Conservation (phyloP, 768 basidiomycete species). For the Lactifluus pinguis region DNA sequence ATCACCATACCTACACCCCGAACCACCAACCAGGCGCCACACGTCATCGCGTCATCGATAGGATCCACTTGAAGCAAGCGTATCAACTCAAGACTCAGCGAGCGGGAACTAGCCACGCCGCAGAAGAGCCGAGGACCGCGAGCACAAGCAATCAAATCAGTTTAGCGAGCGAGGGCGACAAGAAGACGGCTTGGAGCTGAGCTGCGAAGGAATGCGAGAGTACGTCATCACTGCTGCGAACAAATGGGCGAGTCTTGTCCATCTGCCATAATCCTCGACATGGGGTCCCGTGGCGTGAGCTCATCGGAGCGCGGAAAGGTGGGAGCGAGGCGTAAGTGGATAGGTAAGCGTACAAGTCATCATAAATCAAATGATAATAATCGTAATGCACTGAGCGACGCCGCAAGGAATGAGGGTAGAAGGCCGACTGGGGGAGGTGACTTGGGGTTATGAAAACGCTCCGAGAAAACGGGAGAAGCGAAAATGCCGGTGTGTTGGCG, state of each 20-base stretch:
- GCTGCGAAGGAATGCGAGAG: background rate
- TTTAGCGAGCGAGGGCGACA: background rate
- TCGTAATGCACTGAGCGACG: conserved; percentile 16
- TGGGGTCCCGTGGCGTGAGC: conserved; percentile 4
- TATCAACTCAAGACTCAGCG: conserved; percentile 18
- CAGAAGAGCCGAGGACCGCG: conserved; percentile 18
- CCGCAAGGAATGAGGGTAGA: conserved; percentile 11
- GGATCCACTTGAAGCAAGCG: conserved; percentile 1
- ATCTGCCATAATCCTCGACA: conserved; percentile 3
- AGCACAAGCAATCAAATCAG: background rate
- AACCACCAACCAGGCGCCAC: conserved; percentile 1
- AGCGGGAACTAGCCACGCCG: conserved; percentile 18
- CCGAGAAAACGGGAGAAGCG: conserved; percentile 25
- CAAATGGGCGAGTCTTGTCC: background rate
- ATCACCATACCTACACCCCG: conserved; percentile 5
- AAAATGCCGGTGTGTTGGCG: conserved; percentile 69
- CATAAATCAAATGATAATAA: conserved; percentile 22
- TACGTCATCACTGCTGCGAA: background rate
- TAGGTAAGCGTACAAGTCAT: conserved; percentile 18
- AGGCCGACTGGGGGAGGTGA: conserved; percentile 12
- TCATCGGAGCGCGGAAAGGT: conserved; percentile 16
- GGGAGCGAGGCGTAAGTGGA: conserved; percentile 20
- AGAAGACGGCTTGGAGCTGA: background rate
- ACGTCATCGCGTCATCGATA: background rate
- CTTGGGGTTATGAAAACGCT: conserved; percentile 20